phyloP scores from a whole-genome alignment of 177 flowering plant species.

The Telopea speciosissima region DNA sequence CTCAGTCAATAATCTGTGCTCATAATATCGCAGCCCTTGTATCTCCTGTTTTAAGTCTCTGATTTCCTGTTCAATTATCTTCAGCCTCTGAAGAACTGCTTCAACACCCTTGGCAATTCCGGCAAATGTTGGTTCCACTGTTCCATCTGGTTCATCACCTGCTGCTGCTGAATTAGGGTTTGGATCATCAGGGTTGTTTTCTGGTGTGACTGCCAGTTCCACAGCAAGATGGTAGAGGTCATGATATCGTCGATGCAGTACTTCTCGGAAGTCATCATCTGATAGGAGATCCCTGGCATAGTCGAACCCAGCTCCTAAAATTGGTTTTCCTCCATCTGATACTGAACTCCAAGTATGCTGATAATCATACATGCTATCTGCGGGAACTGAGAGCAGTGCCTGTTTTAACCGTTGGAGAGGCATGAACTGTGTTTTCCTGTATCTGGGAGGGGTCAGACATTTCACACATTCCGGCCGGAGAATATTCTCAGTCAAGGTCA shows the following conservation, averaged over 20 bases:
- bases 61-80: conserved; percentile 82
- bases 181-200: conserved; percentile 30
- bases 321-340: conserved; percentile 48
- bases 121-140: conserved; percentile 60
- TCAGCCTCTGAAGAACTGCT: conserved; percentile 66
- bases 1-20: conserved; percentile 66
- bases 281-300: conserved; percentile 80
- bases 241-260: conserved; percentile 70
- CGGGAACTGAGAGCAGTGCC: conserved; percentile 81
- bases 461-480: conserved; percentile 73
- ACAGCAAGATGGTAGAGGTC: conserved; percentile 76
- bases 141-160: conserved; percentile 24
- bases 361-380: conserved; percentile 87
- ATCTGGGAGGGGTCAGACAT: conserved; percentile 70
- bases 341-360: conserved; percentile 88
- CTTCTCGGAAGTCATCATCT: conserved; percentile 91
- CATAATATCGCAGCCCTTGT: conserved; percentile 87
- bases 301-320: conserved; percentile 57
- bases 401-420: conserved; percentile 52
- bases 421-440: conserved; percentile 54
- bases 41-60: conserved; percentile 91
- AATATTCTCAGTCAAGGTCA: conserved; percentile 56
- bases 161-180: conserved; percentile 17
- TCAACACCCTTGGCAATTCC: conserved; percentile 95
- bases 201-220: conserved; percentile 69